Evolutionary conservation across 2,329 filamentous ascomycete species (phyloP), one percentile per base, ranked within the genome.

Genomic region (Stemphylium beticola): DNA sequence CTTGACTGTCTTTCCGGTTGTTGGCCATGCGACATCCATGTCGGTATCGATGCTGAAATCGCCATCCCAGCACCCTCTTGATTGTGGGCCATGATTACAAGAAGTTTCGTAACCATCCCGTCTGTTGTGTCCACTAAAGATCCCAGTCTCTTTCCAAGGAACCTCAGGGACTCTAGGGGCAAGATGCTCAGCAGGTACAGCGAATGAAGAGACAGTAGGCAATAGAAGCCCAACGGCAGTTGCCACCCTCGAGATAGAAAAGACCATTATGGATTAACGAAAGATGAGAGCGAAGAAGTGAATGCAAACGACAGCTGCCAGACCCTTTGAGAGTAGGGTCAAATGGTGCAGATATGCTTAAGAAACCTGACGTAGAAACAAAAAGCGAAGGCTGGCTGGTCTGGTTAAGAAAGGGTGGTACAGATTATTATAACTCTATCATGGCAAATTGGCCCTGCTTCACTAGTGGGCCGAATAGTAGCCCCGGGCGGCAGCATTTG

Each of bases 21-120:
- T 66, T 0, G 79, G 78, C 62, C 74, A 78, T 45, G 76, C 68
- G 5, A 61, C 37, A 53, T 81, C 77, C 65, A 78, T 77, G 58
- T 81, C 78, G 2, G 78, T 80, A 31, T 74, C 71, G 26, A 80
- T 74, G 50, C 69, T 74, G 64, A 72, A 78, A 42, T 68, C 65
- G n/a, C 53, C 60, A 24, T 58, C 46, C 67, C 67, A 70, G 39
- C 65, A 68, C 22, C 54, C 58, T 49, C 67, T 58, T 15, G 64
- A 57, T 14, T 61, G 40, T n/a, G 64, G 65, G 4, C 66, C 67
- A 62, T 68, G 43, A 12, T 57, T 60, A 40, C 64, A 68, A 5
- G 52, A 43, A 8, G 62, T 61, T 4, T 50, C 43, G 24, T 62
- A 63, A 3, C 54, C 60, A 40, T 60, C 41, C 45, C 44, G 45